Percentiles rank a stretch among this genome's conserved stretches.
These are phyloP conservation scores for Parathielavia appendiculata DNA, from an alignment of 495 filamentous ascomycete genomes.

Conservation along the genomic window DNA sequence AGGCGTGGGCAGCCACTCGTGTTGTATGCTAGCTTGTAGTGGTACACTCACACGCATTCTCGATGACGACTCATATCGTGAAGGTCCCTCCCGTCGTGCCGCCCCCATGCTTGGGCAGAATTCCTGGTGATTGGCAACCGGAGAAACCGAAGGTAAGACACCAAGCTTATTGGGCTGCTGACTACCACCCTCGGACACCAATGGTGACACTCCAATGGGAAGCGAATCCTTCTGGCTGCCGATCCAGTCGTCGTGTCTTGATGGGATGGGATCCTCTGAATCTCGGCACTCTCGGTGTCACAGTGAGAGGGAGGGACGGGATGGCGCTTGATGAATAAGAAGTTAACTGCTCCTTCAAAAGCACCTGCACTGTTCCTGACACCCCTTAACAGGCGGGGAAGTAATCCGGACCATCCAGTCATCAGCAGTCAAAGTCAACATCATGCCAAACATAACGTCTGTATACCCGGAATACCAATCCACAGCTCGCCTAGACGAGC, in stretches of 20 bases:
- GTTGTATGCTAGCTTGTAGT: neutral
- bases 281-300: neutral
- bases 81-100: no score
- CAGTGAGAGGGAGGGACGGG: no score
- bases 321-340: neutral
- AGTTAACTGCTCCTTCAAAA: neutral
- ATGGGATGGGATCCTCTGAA: neutral
- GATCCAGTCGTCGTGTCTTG: neutral
- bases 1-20: neutral
- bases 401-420: no score
- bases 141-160: neutral
- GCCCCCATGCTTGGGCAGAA: neutral
- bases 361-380: no score
- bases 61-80: neutral
- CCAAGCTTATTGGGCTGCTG: neutral
- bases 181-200: neutral
- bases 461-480: constrained; percentile 27
- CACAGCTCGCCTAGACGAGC: constrained; percentile 26
- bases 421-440: neutral
- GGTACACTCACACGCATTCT: no score
- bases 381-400: no score
- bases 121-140: neutral
- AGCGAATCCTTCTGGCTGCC: neutral
- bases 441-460: constrained; percentile 4
- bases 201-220: neutral